phyloP scores from a whole-genome alignment of 306 rosid species.

The Castanea crenata region DNA sequence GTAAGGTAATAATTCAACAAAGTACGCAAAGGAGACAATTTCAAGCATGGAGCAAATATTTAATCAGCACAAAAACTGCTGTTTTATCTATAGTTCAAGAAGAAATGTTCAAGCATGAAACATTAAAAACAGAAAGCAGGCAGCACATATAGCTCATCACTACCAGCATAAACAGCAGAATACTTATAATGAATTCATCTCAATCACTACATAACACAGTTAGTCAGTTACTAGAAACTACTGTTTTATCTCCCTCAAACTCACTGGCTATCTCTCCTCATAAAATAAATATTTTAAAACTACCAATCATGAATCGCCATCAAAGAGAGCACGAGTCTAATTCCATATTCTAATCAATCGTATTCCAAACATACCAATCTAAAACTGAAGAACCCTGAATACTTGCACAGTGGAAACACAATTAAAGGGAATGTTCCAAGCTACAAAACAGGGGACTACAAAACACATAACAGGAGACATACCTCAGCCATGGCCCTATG shows the following conservation, averaged over 20 bases:
- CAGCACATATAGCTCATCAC: background rate
- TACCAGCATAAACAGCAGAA: background rate
- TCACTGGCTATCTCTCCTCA: background rate
- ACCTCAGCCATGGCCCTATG: too few relatives aligned
- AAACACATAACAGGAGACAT: too few relatives aligned
- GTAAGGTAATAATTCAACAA: background rate
- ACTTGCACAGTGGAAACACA: too few relatives aligned
- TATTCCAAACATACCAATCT: too few relatives aligned
- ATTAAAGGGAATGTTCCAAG: too few relatives aligned
- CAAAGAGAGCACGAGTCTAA: background rate
- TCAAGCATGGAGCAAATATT: background rate
- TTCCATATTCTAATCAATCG: too few relatives aligned
- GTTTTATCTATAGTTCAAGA: too few relatives aligned
- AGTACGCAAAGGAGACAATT: background rate
- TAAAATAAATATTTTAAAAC: background rate
- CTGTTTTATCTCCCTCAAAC: background rate
- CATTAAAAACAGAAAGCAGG: background rate
- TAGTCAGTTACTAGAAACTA: background rate
- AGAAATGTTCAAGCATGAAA: background rate
- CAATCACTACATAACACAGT: background rate
- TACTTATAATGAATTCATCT: background rate
- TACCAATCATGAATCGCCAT: background rate
- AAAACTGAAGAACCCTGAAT: too few relatives aligned
- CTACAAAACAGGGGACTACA: too few relatives aligned
- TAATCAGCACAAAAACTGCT: background rate